phyloP scores from a whole-genome alignment of 2,329 filamentous ascomycete species.

The Canariomyces notabilis region DNA sequence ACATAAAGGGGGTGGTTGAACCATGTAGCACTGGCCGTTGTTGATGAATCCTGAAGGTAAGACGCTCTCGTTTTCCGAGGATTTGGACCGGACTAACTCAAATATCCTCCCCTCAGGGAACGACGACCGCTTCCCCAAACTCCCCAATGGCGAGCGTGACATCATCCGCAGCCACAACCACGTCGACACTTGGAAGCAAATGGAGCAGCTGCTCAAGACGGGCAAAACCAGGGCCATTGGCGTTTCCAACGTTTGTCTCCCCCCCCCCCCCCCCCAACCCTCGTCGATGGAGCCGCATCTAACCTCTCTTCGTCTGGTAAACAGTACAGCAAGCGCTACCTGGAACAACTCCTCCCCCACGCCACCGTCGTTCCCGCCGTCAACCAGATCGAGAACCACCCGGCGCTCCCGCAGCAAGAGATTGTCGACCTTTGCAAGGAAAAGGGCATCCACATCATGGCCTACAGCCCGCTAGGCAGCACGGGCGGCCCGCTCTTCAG shows the following conservation, averaged over 20 bases:
- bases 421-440: constrained; percentile 63
- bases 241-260: constrained; percentile 47
- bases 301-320: too few relatives aligned
- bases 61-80: neutral
- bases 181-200: constrained; percentile 70
- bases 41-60: constrained; percentile 71
- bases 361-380: constrained; percentile 56
- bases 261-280: neutral
- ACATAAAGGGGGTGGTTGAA: neutral
- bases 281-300: too few relatives aligned
- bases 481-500: constrained; percentile 60
- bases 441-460: constrained; percentile 66
- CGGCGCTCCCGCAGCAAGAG: constrained; percentile 64
- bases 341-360: constrained; percentile 49
- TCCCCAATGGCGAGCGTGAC: constrained; percentile 67
- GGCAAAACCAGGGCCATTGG: constrained; percentile 54
- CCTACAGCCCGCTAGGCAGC: constrained; percentile 64
- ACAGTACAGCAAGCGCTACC: constrained; percentile 51
- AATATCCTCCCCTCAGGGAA: constrained; percentile 41
- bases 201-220: constrained; percentile 60
- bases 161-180: constrained; percentile 65
- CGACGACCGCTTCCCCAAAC: constrained; percentile 69
- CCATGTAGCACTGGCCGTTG: constrained; percentile 67
- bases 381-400: constrained; percentile 73
- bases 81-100: neutral